Base-by-base conservation (phyloP, 1,284 basidiomycete genomes). In the Tylopilus orsonianus region DNA sequence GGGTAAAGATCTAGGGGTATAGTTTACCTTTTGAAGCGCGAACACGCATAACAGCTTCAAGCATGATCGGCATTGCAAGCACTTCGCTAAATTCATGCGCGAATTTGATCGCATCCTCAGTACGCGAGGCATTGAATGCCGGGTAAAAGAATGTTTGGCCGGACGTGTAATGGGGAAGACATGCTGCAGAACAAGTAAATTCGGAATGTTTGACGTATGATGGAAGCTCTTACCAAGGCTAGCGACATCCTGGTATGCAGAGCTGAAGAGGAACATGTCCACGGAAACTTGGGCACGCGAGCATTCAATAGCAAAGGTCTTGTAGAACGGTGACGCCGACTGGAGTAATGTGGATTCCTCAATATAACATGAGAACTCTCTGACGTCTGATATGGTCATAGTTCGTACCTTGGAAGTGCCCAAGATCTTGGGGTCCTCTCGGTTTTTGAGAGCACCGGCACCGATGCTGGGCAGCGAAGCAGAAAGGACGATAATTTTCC, bases 61-160 rank as follows among this genome's bases (percentile, higher is more conserved):
- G 77, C 79, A 94, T 95, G 64, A 99, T 93, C 9, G 95, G 93
- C 77, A 88, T 91, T 3, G 93, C 89, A 42, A 99, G 71, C 18
- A 97, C 91, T 60, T 91, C 86, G 27, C 93, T 91, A 62, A 99
- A 96, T 69, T 99, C 97, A 61, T 95, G 94, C 0, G 96, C 93
- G 63, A 99, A 98, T 71, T 98, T 98, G 71, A 96, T 79, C 1
- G 96, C 96, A 63, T 99, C 97, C 68, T 99, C 96, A 9, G 90
- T 79, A 33, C 94, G 83, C 3, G 85, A 83, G 8, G 97, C 97
- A 66, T 97, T 97, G 78, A 99, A 99, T 6, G 93, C 93, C 16
- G 96, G 97, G 70, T 99, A 99, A 70, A 96, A 97, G 75, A 94
- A 99, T 0, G 96, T 97, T 68, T 97, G 92, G 35, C 97, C 97